Percentiles rank a stretch among this genome's conserved stretches.
Evolutionary conservation across 495 filamentous ascomycete genomes (phyloP).

Genomic region (Aspergillus coremiiformis): DNA sequence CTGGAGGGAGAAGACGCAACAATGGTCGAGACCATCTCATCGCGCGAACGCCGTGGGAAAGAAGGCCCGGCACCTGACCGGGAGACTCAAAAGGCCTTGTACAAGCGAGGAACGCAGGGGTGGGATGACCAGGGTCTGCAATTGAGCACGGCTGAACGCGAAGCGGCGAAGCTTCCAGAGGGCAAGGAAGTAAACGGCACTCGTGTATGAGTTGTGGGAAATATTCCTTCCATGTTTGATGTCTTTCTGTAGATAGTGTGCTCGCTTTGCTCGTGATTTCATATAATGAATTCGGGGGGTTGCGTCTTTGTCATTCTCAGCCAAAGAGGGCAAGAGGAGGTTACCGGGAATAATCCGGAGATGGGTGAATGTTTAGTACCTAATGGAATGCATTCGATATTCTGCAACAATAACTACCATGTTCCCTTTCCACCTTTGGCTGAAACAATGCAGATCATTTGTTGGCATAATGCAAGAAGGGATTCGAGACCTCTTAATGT

Average conservation of each 20-base stretch:
- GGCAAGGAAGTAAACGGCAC: slow-evolving; percentile 32
- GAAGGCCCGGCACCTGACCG: slow-evolving; percentile 27
- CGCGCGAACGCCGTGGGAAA: slow-evolving; percentile 49
- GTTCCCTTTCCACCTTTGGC: too few species aligned
- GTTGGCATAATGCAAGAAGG: too few species aligned
- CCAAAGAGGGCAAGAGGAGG: neutral
- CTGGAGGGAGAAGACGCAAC: slow-evolving; percentile 51
- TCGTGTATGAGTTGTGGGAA: slow-evolving; percentile 19
- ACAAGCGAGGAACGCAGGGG: slow-evolving; percentile 34
- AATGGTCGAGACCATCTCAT: slow-evolving; percentile 56
- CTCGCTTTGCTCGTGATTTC: neutral
- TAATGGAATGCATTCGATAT: neutral
- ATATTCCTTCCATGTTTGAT: neutral
- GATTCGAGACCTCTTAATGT: too few species aligned
- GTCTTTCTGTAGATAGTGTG: slow-evolving; percentile 4
- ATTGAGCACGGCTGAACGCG: slow-evolving; percentile 35
- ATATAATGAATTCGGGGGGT: neutral
- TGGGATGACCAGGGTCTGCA: slow-evolving; percentile 41
- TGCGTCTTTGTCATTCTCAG: neutral
- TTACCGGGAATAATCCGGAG: neutral
- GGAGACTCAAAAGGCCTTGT: slow-evolving; percentile 32
- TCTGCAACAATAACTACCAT: neutral
- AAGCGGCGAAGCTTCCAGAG: slow-evolving; percentile 29
- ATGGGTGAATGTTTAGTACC: neutral
- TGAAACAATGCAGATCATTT: too few species aligned